A percentile compares a stretch with the other conserved stretches of the same genome.
These are phyloP conservation scores for Paecilomyces variotii DNA, from an alignment of 2,329 filamentous ascomycete genomes.

Conservation along the genomic window DNA sequence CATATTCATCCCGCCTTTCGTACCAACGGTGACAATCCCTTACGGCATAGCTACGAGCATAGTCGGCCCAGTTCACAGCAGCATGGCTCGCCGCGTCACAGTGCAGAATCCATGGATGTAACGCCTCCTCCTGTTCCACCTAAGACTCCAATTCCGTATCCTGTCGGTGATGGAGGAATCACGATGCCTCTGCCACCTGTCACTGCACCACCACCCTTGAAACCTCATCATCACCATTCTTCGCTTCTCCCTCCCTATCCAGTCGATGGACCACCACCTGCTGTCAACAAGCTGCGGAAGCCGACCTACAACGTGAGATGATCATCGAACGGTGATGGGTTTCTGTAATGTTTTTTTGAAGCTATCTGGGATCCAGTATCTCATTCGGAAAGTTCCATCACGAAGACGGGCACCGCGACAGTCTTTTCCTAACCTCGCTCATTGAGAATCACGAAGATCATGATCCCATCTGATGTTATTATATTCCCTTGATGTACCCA, in stretches of 20 bases:
- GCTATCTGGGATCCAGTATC: not conserved
- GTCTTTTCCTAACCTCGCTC: not conserved
- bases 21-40: conserved; percentile 20
- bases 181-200: conserved; percentile 29
- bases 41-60: conserved; percentile 32
- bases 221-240: conserved; percentile 2
- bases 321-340: conserved; percentile 7
- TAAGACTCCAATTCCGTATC: conserved; percentile 63
- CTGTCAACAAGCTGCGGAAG: conserved; percentile 78
- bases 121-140: conserved; percentile 62
- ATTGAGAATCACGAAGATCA: not conserved
- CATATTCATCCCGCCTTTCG: conserved; percentile 16
- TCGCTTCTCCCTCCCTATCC: conserved; percentile 62
- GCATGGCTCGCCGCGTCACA: conserved; percentile 25
- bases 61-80: conserved; percentile 21
- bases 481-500: not conserved
- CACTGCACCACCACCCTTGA: conserved; percentile 19
- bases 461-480: not conserved
- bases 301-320: conserved; percentile 59
- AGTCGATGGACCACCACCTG: conserved; percentile 68
- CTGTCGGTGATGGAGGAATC: conserved; percentile 23
- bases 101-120: conserved; percentile 23
- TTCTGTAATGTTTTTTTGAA: not conserved
- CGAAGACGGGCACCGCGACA: not conserved
- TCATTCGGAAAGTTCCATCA: not conserved